phyloP scores from a whole-genome alignment of 2,329 filamentous ascomycete genomes.

The Corynespora cassiicola region DNA sequence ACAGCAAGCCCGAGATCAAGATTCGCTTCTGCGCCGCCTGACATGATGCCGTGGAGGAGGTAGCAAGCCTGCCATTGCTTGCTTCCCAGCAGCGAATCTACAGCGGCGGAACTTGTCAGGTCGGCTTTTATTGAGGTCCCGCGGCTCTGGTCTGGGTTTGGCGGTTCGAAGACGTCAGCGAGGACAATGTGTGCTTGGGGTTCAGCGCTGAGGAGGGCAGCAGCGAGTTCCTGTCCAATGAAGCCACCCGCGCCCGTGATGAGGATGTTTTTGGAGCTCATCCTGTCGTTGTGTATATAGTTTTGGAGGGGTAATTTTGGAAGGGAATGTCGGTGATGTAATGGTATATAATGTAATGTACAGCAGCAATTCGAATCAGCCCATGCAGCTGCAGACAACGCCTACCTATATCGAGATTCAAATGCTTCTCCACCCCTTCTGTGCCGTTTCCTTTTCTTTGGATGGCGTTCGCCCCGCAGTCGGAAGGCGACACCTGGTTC shows the following conservation, averaged over 20 bases:
- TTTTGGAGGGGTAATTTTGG: too few relatives aligned
- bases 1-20: slow-evolving; percentile 63
- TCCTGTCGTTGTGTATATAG: too few relatives aligned
- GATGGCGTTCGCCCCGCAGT: too few relatives aligned
- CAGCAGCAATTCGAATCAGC: too few relatives aligned
- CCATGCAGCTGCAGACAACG: too few relatives aligned
- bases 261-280: slow-evolving; percentile 15
- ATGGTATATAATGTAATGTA: too few relatives aligned
- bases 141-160: slow-evolving; percentile 5
- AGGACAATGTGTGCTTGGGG: slow-evolving; percentile 14
- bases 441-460: too few relatives aligned
- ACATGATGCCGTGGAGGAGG: slow-evolving; percentile 71
- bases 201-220: slow-evolving; percentile 12
- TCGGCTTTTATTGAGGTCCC: slow-evolving; percentile 13
- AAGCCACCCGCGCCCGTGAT: slow-evolving; percentile 24
- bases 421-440: too few relatives aligned
- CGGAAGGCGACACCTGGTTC: too few relatives aligned
- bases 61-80: slow-evolving; percentile 43
- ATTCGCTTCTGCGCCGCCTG: slow-evolving; percentile 64
- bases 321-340: too few relatives aligned
- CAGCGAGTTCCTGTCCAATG: slow-evolving; percentile 21
- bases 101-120: slow-evolving; percentile 8
- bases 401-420: too few relatives aligned
- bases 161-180: slow-evolving; percentile 17
- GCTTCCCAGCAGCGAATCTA: slow-evolving; percentile 2